These are phyloP conservation scores for Fonsecaea erecta DNA, from an alignment of 2,329 filamentous ascomycete species.

Conservation along the genomic window DNA sequence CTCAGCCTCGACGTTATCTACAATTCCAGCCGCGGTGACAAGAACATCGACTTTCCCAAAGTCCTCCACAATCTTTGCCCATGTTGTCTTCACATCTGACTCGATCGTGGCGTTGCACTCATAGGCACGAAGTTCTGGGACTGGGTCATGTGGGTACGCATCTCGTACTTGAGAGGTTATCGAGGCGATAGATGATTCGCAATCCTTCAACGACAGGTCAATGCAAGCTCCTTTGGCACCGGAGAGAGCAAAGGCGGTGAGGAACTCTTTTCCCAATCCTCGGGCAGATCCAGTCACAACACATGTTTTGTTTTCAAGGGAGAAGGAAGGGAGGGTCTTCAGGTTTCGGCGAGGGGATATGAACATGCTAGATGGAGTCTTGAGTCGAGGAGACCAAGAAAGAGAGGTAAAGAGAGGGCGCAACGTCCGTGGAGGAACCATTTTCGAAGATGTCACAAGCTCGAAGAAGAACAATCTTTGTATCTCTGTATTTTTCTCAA, in stretches of 20 bases:
- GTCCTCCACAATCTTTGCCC: constrained; percentile 42
- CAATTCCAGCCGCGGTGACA: constrained; percentile 49
- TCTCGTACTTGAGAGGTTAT: constrained; percentile 40
- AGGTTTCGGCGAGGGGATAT: constrained; percentile 11
- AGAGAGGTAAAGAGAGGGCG: background rate
- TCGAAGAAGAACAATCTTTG: background rate
- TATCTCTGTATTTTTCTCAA: background rate
- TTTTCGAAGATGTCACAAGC: background rate
- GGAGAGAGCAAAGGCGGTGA: constrained; percentile 41
- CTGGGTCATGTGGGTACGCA: constrained; percentile 30
- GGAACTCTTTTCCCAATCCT: constrained; percentile 42
- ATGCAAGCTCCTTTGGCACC: constrained; percentile 43
- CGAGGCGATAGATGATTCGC: constrained; percentile 39
- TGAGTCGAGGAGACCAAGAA: background rate
- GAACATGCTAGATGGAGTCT: background rate
- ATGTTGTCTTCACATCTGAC: constrained; percentile 44
- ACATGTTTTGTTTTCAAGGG: constrained; percentile 37
- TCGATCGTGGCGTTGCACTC: constrained; percentile 48
- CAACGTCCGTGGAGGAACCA: background rate
- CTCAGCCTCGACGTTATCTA: constrained; percentile 44
- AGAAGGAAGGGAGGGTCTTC: constrained; percentile 35
- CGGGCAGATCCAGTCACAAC: constrained; percentile 37
- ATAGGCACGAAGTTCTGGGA: constrained; percentile 45
- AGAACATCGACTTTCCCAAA: constrained; percentile 48
- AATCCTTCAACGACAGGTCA: constrained; percentile 40